Evolutionary conservation across 805 yeast genomes (phyloP), one percentile per base, ranked within the genome.

Genomic region (Candida sphagnicola): DNA sequence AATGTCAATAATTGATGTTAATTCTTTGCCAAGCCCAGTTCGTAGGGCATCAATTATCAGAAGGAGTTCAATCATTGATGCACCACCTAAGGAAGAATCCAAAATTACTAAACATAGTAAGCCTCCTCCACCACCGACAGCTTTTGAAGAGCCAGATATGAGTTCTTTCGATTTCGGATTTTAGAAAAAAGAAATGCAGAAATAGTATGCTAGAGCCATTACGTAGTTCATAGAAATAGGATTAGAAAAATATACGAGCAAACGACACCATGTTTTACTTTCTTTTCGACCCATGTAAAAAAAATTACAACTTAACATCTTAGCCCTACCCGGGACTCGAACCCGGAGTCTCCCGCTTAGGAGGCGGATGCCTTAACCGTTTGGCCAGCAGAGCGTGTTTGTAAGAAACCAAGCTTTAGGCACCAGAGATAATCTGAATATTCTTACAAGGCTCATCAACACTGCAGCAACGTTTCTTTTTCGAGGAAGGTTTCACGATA

Each of bases 111-210:
- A 24, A 15, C 21, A 28, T 15, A 23, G 28, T 28, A 35, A 37
- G 19, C 21, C 47, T 10, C 54, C 54, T 16, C 79, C 83, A 1
- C 81, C 82, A 3, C 63, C 67, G n/a, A 57, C 68, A 2, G 75
- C 73, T 25, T 81, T 80, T 54, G 74, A 71, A 41, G 90, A 82
- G 50, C 87, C 90, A 0, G 89, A 84, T 51, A 81, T 84, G 89
- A 78, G 83, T 54, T 74, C 86, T 0, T 82, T 82, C 50, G 72
- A 72, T 38, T 82, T 82, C 42, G 62, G 61, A 5, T 57, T 53
- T 42, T 56, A 44, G 28, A 17, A 28, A 21, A 33, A 8, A 21
- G 25, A 21, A 8, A 21, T 11, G 25, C 11, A 21, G 10, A 21
- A 8, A 21, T 21, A 21, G n/a, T n/a, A n/a, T n/a, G n/a, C n/a